These are phyloP conservation scores for Myrica gale DNA, from an alignment of 306 rosid genomes.

Conservation along the genomic window DNA sequence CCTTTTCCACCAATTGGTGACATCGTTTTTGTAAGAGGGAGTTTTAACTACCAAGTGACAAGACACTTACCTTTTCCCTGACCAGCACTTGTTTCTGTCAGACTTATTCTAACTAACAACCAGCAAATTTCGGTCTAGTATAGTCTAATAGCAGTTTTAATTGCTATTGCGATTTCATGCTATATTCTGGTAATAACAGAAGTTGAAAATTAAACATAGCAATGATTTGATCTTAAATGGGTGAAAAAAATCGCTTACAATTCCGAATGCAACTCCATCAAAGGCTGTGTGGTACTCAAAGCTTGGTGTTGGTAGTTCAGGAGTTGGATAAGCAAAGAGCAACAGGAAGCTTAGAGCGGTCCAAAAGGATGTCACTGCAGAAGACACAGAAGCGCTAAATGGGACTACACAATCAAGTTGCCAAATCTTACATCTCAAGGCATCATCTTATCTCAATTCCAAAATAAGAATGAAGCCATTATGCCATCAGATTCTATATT, in stretches of 20 bases:
- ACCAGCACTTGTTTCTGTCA: neutral
- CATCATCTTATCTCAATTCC: neutral
- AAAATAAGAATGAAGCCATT: neutral
- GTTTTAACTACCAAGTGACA: neutral
- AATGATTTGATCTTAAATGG: constrained; percentile 20
- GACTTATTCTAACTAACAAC: neutral
- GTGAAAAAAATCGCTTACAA: constrained; percentile 56
- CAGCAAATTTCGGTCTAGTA: neutral
- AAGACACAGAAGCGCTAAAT: constrained; percentile 29
- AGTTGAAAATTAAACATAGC: constrained; percentile 16
- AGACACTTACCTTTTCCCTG: neutral
- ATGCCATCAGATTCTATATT: neutral
- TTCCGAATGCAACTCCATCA: constrained; percentile 90
- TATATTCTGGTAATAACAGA: constrained; percentile 8
- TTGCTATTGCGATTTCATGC: neutral
- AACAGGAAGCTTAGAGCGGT: constrained; percentile 71
- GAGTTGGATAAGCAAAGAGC: constrained; percentile 99
- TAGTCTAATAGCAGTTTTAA: neutral
- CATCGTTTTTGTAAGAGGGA: neutral
- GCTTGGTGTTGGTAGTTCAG: constrained; percentile 94
- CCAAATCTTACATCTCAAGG: constrained; percentile 9
- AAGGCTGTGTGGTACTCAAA: constrained; percentile 93
- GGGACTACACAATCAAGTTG: constrained; percentile 16
- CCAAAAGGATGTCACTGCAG: constrained; percentile 83
- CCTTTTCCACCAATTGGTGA: neutral